Percentiles rank a stretch among this genome's conserved stretches.
These are phyloP conservation scores for Suhomyces faveliae DNA, from an alignment of 805 yeast species.

Conservation along the genomic window DNA sequence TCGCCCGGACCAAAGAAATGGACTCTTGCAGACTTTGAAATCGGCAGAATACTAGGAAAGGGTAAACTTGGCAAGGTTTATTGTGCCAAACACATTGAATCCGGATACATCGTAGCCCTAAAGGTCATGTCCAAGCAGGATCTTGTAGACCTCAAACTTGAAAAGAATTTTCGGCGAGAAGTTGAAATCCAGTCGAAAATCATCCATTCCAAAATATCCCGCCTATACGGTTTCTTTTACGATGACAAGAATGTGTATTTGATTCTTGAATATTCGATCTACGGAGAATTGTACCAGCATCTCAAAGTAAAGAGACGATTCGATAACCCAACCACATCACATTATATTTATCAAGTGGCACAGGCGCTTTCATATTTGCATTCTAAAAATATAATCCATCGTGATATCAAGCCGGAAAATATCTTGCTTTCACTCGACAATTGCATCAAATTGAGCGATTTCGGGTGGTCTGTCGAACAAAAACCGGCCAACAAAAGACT, in stretches of 20 bases:
- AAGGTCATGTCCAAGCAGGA: conserved; percentile 89
- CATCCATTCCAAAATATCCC: conserved; percentile 75
- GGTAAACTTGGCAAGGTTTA: conserved; percentile 94
- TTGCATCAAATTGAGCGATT: conserved; percentile 81
- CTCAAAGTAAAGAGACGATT: conserved; percentile 68
- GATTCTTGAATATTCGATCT: conserved; percentile 77
- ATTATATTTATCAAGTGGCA: conserved; percentile 80
- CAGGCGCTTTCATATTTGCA: conserved; percentile 78
- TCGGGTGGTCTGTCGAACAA: conserved; percentile 90
- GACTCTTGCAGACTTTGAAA: conserved; percentile 67
- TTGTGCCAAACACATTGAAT: conserved; percentile 72
- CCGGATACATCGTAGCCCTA: conserved; percentile 84
- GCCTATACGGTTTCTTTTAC: conserved; percentile 81
- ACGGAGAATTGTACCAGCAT: conserved; percentile 82
- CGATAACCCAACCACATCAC: conserved; percentile 69
- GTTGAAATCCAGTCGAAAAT: conserved; percentile 85
- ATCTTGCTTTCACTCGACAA: conserved; percentile 76
- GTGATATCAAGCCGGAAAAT: conserved; percentile 95
- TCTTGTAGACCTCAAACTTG: conserved; percentile 69
- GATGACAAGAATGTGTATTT: conserved; percentile 79
- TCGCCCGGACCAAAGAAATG: conserved; percentile 5
- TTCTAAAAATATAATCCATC: conserved; percentile 74
- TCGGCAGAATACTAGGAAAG: conserved; percentile 84
- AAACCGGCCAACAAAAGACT: conserved; percentile 44
- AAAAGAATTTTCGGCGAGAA: conserved; percentile 84